Evolutionary conservation across 1,284 basidiomycete genomes (phyloP).

Genomic region (Vanrija humicola): DNA sequence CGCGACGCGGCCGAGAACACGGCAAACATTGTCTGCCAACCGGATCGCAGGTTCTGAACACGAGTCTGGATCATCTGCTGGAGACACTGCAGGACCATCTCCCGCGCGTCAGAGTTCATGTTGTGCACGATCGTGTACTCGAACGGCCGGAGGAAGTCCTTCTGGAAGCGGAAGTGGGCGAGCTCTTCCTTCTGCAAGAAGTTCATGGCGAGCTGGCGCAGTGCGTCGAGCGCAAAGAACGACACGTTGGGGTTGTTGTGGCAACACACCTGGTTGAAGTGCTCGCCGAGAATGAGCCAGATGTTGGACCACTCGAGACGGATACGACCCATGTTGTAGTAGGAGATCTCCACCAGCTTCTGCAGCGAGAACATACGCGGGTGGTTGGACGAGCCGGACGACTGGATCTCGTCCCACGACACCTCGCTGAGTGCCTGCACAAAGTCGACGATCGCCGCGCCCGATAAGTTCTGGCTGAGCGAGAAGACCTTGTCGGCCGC

Average conservation of each 20-base stretch:
- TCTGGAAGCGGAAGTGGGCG: conserved; percentile 98
- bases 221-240: conserved; percentile 93
- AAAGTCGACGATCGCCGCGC: conserved; percentile 96
- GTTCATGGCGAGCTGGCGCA: conserved; percentile 97
- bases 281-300: conserved; percentile 97
- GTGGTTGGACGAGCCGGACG: conserved; percentile 85
- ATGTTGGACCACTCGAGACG: conserved; percentile 98
- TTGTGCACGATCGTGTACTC: conserved; percentile 98
- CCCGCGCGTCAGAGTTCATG: conserved; percentile 87
- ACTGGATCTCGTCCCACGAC: conserved; percentile 99
- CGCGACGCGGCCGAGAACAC: conserved; percentile 95
- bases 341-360: conserved; percentile 98
- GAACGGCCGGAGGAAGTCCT: conserved; percentile 97
- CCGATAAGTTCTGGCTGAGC: conserved; percentile 85
- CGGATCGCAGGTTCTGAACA: conserved; percentile 91
- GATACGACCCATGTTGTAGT: conserved; percentile 99
- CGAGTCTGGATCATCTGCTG: conserved; percentile 98
- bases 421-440: conserved; percentile 94
- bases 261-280: conserved; percentile 99
- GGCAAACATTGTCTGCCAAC: conserved; percentile 98
- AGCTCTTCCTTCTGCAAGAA: conserved; percentile 99
- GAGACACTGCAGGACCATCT: conserved; percentile 97
- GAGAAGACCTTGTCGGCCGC: conserved; percentile 99
- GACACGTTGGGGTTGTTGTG: conserved; percentile 96
- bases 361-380: conserved; percentile 96